Evolutionary conservation across 2,329 filamentous ascomycete genomes (phyloP), one percentile per base, ranked within the genome.

Genomic region (Aureobasidium lini): DNA sequence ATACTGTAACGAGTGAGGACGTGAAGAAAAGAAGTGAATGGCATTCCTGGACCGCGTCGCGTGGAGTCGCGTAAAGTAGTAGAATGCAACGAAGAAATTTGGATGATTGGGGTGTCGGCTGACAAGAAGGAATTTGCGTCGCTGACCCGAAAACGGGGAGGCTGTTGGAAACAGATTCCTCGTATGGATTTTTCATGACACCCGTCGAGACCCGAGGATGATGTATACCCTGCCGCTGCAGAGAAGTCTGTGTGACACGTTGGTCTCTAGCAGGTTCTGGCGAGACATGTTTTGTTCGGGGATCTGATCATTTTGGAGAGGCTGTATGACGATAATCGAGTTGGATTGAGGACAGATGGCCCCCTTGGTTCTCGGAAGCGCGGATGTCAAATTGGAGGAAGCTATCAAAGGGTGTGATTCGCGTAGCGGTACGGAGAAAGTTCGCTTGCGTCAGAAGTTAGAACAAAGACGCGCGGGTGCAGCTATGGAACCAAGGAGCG

Each of bases 311-410:
- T 13, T n/a, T 23, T 37, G 31, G 49, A 36, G 18, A 16, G 50
- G 28, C 50, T 54, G 50, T 48, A 40, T 48, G 32, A 48, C 54
- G 34, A 48, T 28, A 40, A 15, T 11, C 18, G 54, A 47, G 31
- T 32, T 42, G 40, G n/a, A 46, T 47, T 48, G 54, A 57, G 54
- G 16, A 57, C 54, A 57, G 32, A 57, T 47, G 23, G 53, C 53
- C 23, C 34, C 43, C 11, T 57, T 54, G 29, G 31, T 29, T 28
- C 52, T 37, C 54, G 54, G 54, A 57, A 57, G 54, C 43, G 43
- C 54, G 54, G 54, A 57, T 57, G 52, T 43, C 50, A 57, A 57
- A 57, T 46, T 57, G 52, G 13, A 57, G 40, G 52, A 46, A 57
- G 52, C 31, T 54, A 32, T 32, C 29, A 32, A 23, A 43, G 39